Conservation (phyloP, 208 protist genomes). For the Spongospora subterranea region DNA sequence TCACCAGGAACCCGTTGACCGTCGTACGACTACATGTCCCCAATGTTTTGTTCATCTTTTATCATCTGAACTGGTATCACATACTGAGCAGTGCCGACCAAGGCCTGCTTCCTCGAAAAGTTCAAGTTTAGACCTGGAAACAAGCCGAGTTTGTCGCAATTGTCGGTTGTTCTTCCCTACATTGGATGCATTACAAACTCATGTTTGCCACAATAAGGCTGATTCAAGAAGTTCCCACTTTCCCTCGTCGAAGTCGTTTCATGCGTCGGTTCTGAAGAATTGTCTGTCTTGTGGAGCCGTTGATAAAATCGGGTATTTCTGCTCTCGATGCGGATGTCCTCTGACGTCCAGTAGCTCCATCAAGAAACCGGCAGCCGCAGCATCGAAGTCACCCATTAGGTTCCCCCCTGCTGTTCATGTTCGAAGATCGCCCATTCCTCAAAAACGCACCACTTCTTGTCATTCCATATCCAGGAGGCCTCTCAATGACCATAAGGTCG, state of each 20-base stretch:
- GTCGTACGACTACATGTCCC: no score
- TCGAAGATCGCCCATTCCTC: not conserved
- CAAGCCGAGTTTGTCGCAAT: not conserved
- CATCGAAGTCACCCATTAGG: not conserved
- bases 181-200: not conserved
- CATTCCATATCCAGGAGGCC: not conserved
- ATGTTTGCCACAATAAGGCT: not conserved
- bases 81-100: no score
- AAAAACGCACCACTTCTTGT: not conserved
- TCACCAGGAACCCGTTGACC: no score
- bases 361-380: not conserved
- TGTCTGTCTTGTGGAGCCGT: not conserved
- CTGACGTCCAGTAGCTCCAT: not conserved
- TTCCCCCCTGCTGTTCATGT: not conserved
- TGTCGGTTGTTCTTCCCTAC: conserved; percentile 28
- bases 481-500: no score
- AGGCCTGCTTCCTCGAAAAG: not conserved
- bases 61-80: no score
- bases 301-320: conserved; percentile 7
- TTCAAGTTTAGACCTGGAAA: not conserved
- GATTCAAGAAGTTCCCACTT: no score
- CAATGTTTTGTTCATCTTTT: no score
- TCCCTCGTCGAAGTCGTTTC: not conserved
- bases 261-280: not conserved
- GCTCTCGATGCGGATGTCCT: not conserved